A percentile compares a stretch with the other conserved stretches of the same genome.
These are phyloP conservation scores for Aspergillus caelatus DNA, from an alignment of 2,329 filamentous ascomycete species.

Conservation along the genomic window DNA sequence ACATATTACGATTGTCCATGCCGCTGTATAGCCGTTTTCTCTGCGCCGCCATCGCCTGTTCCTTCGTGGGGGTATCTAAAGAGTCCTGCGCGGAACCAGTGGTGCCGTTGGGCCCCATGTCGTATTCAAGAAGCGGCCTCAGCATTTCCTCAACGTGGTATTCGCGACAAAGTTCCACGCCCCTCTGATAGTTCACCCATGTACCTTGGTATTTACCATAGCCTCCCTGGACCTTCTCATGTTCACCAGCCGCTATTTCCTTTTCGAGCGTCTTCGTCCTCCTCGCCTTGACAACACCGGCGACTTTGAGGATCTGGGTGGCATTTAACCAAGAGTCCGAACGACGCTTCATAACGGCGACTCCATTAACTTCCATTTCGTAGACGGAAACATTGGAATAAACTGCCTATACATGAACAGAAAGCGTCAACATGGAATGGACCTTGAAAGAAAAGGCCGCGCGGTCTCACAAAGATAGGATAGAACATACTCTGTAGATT, in stretches of 20 bases:
- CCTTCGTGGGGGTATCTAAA: conserved; percentile 94
- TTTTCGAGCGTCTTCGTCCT: conserved; percentile 97
- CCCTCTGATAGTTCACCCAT: conserved; percentile 94
- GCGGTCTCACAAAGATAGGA: neutral
- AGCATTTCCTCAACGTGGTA: conserved; percentile 59
- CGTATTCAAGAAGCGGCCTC: conserved; percentile 53
- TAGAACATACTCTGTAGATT: conserved; percentile 50
- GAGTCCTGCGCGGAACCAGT: conserved; percentile 71
- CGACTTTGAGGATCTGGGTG: conserved; percentile 96
- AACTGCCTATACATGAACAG: conserved; percentile 64
- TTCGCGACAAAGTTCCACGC: conserved; percentile 84
- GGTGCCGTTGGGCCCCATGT: conserved; percentile 57
- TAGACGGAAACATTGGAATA: conserved; percentile 97
- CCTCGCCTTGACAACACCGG: conserved; percentile 95
- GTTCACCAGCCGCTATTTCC: conserved; percentile 92
- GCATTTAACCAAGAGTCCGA: conserved; percentile 97
- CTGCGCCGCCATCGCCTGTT: conserved; percentile 96
- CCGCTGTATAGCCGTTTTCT: conserved; percentile 89
- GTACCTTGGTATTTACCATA: conserved; percentile 99
- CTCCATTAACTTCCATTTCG: conserved; percentile 93
- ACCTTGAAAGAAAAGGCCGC: conserved; percentile 11
- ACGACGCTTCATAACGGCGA: conserved; percentile 94
- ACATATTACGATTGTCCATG: conserved; percentile 68
- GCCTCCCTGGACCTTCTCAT: conserved; percentile 97
- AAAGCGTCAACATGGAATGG: neutral